A percentile compares a stretch with the other conserved stretches of the same genome.
Evolutionary conservation across 495 filamentous ascomycete species (phyloP).

Genomic region (Annulohypoxylon moriforme): DNA sequence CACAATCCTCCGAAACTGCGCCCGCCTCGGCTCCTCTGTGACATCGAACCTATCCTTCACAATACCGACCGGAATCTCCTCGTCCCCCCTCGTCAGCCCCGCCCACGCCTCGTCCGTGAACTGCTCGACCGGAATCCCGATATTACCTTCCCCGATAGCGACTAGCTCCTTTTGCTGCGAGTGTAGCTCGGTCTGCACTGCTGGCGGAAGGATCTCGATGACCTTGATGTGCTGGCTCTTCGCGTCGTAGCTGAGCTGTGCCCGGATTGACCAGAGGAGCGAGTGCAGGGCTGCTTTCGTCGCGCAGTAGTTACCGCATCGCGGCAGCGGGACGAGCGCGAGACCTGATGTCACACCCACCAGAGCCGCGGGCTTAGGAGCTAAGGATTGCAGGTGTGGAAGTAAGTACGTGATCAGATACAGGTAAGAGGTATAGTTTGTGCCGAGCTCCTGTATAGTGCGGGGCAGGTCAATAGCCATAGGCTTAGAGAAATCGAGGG

Average conservation of each 20-base stretch:
- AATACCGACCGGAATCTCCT: conserved; percentile 54
- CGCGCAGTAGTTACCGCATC: conserved; percentile 66
- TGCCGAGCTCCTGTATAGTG: conserved; percentile 67
- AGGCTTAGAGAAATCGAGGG: conserved; percentile 71
- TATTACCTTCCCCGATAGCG: conserved; percentile 45
- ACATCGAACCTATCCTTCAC: conserved; percentile 30
- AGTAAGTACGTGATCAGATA: conserved; percentile 71
- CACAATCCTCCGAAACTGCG: conserved; percentile 23
- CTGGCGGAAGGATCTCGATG: conserved; percentile 73
- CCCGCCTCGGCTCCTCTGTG: conserved; percentile 30
- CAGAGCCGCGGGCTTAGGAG: conserved; percentile 52
- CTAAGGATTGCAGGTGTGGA: conserved; percentile 64
- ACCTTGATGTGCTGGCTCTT: conserved; percentile 59
- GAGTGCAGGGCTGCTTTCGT: conserved; percentile 70
- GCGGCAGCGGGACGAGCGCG: conserved; percentile 63
- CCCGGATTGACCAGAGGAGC: conserved; percentile 66
- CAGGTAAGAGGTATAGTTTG: conserved; percentile 75
- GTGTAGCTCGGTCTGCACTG: conserved; percentile 74
- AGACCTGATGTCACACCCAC: conserved; percentile 66
- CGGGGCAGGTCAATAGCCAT: conserved; percentile 63
- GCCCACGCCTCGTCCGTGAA: conserved; percentile 69
- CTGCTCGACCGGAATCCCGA: conserved; percentile 70
- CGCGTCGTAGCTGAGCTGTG: conserved; percentile 62
- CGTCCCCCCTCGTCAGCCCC: conserved; percentile 62
- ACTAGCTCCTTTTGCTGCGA: conserved; percentile 61